Conservation (phyloP, 306 rosid genomes). For the Parietaria judaica region DNA sequence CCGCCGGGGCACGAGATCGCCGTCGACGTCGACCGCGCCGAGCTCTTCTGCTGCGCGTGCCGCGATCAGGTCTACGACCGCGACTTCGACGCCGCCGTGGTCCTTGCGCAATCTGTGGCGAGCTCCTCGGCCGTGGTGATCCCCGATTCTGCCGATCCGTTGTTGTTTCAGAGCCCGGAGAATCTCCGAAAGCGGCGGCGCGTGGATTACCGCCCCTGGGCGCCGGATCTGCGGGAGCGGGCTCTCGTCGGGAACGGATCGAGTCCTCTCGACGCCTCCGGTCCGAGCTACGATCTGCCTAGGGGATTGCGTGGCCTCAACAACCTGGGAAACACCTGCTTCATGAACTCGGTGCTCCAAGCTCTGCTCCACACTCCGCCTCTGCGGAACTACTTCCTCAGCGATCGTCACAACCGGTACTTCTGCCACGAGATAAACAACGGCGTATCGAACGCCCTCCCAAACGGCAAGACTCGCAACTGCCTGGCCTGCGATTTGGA, state of each 20-base stretch:
- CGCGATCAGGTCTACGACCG: slow-evolving; percentile 86
- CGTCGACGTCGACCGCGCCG: slow-evolving; percentile 86
- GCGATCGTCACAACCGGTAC: slow-evolving; percentile 75
- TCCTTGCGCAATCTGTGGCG: slow-evolving; percentile 52
- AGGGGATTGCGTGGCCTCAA: slow-evolving; percentile 82
- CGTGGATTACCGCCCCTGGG: slow-evolving; percentile 72
- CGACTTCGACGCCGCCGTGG: slow-evolving; percentile 82
- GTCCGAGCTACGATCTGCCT: slow-evolving; percentile 37
- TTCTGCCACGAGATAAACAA: slow-evolving; percentile 57
- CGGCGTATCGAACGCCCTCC: slow-evolving; percentile 21
- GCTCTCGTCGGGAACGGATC: slow-evolving; percentile 42
- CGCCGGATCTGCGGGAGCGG: slow-evolving; percentile 59
- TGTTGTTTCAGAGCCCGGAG: slow-evolving; percentile 41
- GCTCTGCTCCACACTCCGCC: slow-evolving; percentile 95
- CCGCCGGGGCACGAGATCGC: slow-evolving; percentile 85
- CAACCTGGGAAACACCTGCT: slow-evolving; percentile 85
- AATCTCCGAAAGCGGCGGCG: slow-evolving; percentile 73
- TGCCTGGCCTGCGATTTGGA: slow-evolving; percentile 90
- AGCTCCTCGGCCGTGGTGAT: slow-evolving; percentile 9
- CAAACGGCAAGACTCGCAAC: slow-evolving; percentile 33
- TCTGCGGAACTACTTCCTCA: slow-evolving; percentile 72
- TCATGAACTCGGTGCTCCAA: slow-evolving; percentile 90
- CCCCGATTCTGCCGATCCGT: slow-evolving; percentile 18
- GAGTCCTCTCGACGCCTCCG: slow-evolving; percentile 27
- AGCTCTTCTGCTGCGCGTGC: slow-evolving; percentile 88